Evolutionary conservation across 1,284 basidiomycete species (phyloP), one percentile per base, ranked within the genome.

Genomic region (Porogramme epimiltina): DNA sequence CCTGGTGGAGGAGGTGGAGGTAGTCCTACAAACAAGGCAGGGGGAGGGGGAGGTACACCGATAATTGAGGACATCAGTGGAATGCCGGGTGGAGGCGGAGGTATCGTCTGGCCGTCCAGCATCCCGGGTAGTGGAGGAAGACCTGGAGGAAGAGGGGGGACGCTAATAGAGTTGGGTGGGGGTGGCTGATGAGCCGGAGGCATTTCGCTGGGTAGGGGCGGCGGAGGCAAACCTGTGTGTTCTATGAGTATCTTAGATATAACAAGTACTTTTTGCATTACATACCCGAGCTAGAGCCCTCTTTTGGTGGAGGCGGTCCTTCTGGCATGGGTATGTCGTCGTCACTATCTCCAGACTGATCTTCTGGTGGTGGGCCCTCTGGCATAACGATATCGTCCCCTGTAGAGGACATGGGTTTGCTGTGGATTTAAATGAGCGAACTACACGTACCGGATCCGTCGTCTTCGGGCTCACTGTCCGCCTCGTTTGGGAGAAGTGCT

Each of bases 271-370:
- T n/a, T n/a, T n/a, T n/a, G n/a, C n/a, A 31, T 8, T 13, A 31
- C 28, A 8, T 31, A 31, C 28, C 28, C 13, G 28, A 6, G 13
- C 13, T 31, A 13, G 13, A 31, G 13, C 28, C 13, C 13, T 6
- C 8, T 31, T 31, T 31, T 6, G 28, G 13, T 0, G 91, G 91
- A 26, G 88, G 88, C 36, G 86, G 89, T 0, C 87, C 92, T 47
- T 88, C 87, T 9, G 93, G 93, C 85, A 95, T 87, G 13, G 84
- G 82, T 39, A 95, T 93, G 53, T 93, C 92, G 59, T 92, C 89
- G 53, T 93, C 90, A 42, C 76, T 80, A 24, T 75, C 76, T 2
- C 76, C 73, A 9, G 67, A 66, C 45, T 78, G 72, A 45, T 64
- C 58, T 23, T 53, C 59, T 2, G 91, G 91, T 15, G 87, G 87